Evolutionary conservation across 768 basidiomycete species (phyloP).

Genomic region (Boletus rubescentipes): DNA sequence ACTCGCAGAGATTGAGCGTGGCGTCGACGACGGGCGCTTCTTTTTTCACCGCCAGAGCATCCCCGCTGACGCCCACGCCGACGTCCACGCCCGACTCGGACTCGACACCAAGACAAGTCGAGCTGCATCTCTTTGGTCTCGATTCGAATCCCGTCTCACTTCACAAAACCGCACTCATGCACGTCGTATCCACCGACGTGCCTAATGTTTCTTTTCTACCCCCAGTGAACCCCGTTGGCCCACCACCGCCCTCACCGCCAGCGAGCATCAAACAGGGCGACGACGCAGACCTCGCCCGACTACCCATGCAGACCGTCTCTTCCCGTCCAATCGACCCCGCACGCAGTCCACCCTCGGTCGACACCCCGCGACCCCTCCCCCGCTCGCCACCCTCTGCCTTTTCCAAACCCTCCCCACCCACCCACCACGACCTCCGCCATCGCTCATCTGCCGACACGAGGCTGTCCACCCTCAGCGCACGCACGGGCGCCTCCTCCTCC

Average conservation of each 20-base stretch:
- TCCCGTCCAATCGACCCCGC: conserved; percentile 23
- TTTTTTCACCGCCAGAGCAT: too few species aligned
- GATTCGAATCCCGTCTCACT: conserved; percentile 39
- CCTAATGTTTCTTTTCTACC: conserved; percentile 1
- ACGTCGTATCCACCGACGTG: conserved; percentile 29
- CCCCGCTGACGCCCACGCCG: conserved; percentile 2
- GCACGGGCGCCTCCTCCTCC: conserved; percentile 21
- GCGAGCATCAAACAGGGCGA: conserved; percentile 37
- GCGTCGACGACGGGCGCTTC: too few species aligned
- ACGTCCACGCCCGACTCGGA: conserved; percentile 22
- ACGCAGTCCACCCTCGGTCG: conserved; percentile 18
- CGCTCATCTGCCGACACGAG: conserved; percentile 55
- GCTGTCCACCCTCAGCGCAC: conserved; percentile 31
- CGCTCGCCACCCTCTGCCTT: conserved; percentile 25
- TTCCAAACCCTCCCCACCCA: conserved; percentile 5
- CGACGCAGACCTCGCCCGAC: conserved; percentile 15
- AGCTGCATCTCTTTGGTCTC: too few species aligned
- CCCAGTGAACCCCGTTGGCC: conserved; percentile 36
- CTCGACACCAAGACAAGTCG: conserved; percentile 34
- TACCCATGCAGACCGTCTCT: conserved; percentile 1
- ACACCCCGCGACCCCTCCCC: conserved; percentile 13
- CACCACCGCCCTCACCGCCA: conserved; percentile 57
- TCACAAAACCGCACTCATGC: conserved; percentile 35
- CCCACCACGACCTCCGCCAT: conserved; percentile 35
- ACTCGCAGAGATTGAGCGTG: too few species aligned